Evolutionary conservation across 2,329 filamentous ascomycete genomes (phyloP).

Genomic region (Aspergillus cejpii): DNA sequence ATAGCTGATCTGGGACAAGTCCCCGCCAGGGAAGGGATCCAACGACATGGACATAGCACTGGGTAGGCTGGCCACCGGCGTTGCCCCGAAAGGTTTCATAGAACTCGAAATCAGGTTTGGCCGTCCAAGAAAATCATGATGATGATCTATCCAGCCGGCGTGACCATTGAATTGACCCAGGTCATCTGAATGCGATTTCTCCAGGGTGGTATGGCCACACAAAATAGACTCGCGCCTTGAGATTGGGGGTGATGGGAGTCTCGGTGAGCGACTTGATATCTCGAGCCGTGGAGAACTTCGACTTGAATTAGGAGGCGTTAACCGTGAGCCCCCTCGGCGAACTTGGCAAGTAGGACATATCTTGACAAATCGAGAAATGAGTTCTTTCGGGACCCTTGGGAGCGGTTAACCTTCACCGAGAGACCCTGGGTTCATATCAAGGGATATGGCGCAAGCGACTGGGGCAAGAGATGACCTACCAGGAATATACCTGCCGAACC

Average conservation of each 20-base stretch:
- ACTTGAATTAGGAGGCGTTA: slow-evolving; percentile 39
- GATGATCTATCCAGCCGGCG: slow-evolving; percentile 25
- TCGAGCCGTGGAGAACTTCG: slow-evolving; percentile 36
- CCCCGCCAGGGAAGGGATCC: slow-evolving; percentile 27
- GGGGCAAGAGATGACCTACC: slow-evolving; percentile 31
- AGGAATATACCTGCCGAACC: slow-evolving; percentile 46
- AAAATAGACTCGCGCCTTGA: slow-evolving; percentile 34
- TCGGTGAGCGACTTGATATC: slow-evolving; percentile 28
- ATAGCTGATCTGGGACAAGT: slow-evolving; percentile 28
- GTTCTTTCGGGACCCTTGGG: slow-evolving; percentile 46
- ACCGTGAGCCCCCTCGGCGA: slow-evolving; percentile 39
- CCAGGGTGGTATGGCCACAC: slow-evolving; percentile 20
- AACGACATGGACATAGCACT: slow-evolving; percentile 24
- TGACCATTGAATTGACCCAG: slow-evolving; percentile 25
- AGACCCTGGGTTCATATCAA: background rate
- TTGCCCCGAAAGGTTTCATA: slow-evolving; percentile 21
- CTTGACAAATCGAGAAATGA: slow-evolving; percentile 48
- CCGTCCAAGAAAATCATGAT: slow-evolving; percentile 21
- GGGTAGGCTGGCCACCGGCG: slow-evolving; percentile 18
- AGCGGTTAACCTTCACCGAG: background rate
- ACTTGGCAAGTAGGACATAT: slow-evolving; percentile 47
- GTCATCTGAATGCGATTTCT: slow-evolving; percentile 28
- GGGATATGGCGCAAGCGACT: background rate
- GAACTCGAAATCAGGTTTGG: slow-evolving; percentile 15
- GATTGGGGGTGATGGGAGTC: slow-evolving; percentile 33